phyloP scores from a whole-genome alignment of 2,329 filamentous ascomycete species.

The Biscogniauxia marginata region DNA sequence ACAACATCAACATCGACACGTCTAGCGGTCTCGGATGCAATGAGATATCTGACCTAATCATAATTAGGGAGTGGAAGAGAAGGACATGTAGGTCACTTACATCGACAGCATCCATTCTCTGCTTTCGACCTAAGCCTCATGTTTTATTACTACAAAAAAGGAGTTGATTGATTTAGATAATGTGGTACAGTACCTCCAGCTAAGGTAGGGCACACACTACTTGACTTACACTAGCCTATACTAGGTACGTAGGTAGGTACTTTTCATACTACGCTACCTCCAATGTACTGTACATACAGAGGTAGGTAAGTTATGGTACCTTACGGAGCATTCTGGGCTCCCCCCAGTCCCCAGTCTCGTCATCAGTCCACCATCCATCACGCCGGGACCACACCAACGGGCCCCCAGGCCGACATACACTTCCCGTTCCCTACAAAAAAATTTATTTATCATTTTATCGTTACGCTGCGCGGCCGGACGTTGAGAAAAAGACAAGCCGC shows the following conservation, averaged over 20 bases:
- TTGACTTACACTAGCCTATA: background rate
- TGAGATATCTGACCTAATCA: too few species aligned
- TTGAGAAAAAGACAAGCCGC: background rate
- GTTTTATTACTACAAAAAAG: too few species aligned
- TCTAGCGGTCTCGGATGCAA: too few species aligned
- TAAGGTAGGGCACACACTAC: too few species aligned
- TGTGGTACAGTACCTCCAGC: too few species aligned
- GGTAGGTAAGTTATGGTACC: background rate
- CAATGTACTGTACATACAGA: background rate
- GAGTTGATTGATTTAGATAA: too few species aligned
- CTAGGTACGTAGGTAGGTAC: background rate
- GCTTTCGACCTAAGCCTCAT: too few species aligned
- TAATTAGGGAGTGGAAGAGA: too few species aligned
- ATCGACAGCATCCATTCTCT: too few species aligned
- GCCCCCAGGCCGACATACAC: constrained; percentile 3
- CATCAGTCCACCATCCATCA: constrained; percentile 1
- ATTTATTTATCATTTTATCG: background rate
- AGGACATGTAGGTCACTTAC: too few species aligned
- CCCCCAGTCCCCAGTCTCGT: background rate
- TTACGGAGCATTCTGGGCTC: background rate
- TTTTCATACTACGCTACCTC: background rate
- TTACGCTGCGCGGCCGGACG: background rate
- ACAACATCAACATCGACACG: background rate
- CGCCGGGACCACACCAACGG: constrained; percentile 18
- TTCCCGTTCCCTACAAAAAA: constrained; percentile 2